Evolutionary conservation across 108 stramenopile genomes (phyloP), one percentile per base, ranked within the genome.

Genomic region (Cyclostephanos tholiformis): DNA sequence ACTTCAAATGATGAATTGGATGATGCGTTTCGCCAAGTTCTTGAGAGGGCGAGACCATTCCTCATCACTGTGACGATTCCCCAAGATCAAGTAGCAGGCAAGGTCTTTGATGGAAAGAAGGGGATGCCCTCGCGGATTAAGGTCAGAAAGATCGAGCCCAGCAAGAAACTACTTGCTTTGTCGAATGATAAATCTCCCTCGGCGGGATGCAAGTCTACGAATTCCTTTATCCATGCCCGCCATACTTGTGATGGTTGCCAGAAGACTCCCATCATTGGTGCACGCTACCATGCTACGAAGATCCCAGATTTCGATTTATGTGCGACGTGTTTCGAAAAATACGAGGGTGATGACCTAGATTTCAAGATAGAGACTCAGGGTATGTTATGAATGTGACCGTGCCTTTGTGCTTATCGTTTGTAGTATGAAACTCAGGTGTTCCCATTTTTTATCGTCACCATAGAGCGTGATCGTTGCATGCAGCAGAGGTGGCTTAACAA

Each of bases 211-310:
- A 48, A 48, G 23, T 17, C 51, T 26, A 35, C 14, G 35, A 38
- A 35, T 68, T 59, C 2, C 6, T 63, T 68, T 48, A 36, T 95
- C 61, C 94, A 95, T 68, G 94, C 89, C 8, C 80, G 91, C 29
- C 94, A 95, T 65, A 95, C 94, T 4, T 95, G 94, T 74, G 94
- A 95, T 73, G 86, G 86, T 13, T 95, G 94, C 65, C 75, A 88
- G 23, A 77, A 71, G 16, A 89, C 86, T 35, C 94, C 94, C 26
- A 93, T 95, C 58, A 69, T 95, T 71, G 94, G 94, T 14, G 80
- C 80, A 27, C 87, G 94, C n/a, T 91, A 82, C 57, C 90, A 89
- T 80, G 87, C 94, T 9, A 74, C 67, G 13, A 91, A 95, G 44
- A 69, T 95, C 38, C 86, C 87, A 11, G 91, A 95, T 76, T 95